These are phyloP conservation scores for Ophiostoma sp. DNA, from an alignment of 2,329 filamentous ascomycete species.

Conservation along the genomic window DNA sequence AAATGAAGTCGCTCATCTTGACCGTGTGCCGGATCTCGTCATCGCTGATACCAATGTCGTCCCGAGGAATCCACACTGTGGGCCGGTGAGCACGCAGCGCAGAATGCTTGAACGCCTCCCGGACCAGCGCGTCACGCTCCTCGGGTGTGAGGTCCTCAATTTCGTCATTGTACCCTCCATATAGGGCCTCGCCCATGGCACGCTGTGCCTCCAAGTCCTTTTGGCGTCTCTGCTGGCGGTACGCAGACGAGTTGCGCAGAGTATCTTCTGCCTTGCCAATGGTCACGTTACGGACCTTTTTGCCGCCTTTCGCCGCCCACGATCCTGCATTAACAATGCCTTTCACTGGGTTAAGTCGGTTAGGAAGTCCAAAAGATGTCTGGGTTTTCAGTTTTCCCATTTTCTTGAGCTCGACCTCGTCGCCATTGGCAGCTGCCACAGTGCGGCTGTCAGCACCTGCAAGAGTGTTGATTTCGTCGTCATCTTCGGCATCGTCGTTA, in stretches of 20 bases:
- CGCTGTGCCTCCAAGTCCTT: conserved; percentile 67
- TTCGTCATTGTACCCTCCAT: conserved; percentile 82
- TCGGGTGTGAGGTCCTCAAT: conserved; percentile 90
- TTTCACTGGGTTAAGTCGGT: conserved; percentile 40
- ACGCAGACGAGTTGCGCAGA: conserved; percentile 43
- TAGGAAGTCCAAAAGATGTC: conserved; percentile 28
- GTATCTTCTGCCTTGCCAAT: conserved; percentile 40
- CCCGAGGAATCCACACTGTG: conserved; percentile 88
- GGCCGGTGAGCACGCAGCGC: conserved; percentile 80
- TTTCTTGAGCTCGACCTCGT: conserved; percentile 38
- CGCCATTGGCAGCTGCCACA: conserved; percentile 20
- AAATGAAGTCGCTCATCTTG: conserved; percentile 71
- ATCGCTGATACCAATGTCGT: conserved; percentile 83
- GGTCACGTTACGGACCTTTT: conserved; percentile 45
- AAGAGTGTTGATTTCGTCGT: conserved; percentile 13
- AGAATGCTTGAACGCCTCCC: conserved; percentile 84
- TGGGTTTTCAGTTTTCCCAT: conserved; percentile 27
- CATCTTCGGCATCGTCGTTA: conserved; percentile 41
- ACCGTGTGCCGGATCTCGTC: conserved; percentile 81
- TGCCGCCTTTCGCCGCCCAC: conserved; percentile 47
- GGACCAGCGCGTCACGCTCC: conserved; percentile 78
- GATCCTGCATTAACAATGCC: conserved; percentile 45
- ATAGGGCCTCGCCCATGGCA: conserved; percentile 73
- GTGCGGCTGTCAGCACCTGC: conserved; percentile 19
- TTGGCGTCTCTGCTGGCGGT: conserved; percentile 45